These are phyloP conservation scores for Coemansia sp. DNA, from an alignment of 192 early-diverging fungal species.

Conservation along the genomic window DNA sequence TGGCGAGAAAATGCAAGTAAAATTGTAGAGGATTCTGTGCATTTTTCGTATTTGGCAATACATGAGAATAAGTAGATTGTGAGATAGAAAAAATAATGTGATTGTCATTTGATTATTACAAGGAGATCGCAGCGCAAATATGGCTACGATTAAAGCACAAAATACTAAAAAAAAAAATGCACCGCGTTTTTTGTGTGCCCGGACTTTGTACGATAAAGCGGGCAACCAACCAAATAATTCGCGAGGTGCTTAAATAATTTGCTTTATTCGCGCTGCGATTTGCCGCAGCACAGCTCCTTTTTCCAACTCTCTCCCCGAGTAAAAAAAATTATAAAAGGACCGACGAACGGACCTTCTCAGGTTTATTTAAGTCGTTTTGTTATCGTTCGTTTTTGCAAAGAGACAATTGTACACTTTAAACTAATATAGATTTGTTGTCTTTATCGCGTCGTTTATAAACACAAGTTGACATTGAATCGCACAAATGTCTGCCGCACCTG, in stretches of 20 bases:
- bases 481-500: slow-evolving; percentile 43
- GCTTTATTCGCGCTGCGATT: neutral
- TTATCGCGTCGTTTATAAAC: neutral
- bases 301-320: neutral
- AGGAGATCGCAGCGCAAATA: neutral
- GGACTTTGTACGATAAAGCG: neutral
- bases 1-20: neutral
- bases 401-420: neutral
- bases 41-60: neutral
- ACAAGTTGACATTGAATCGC: neutral
- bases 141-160: neutral
- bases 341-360: neutral
- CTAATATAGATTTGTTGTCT: neutral
- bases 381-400: neutral
- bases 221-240: neutral
- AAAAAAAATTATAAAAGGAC: neutral
- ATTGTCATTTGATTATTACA: neutral
- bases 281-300: slow-evolving; percentile 3
- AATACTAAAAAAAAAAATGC: neutral
- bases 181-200: neutral
- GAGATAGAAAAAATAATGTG: neutral
- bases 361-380: neutral
- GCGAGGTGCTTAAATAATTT: neutral
- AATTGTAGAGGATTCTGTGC: neutral
- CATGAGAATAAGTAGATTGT: neutral